Evolutionary conservation across 345 rosid genomes (phyloP), one percentile per base, ranked within the genome.

Genomic region (Syzygium oleosum): DNA sequence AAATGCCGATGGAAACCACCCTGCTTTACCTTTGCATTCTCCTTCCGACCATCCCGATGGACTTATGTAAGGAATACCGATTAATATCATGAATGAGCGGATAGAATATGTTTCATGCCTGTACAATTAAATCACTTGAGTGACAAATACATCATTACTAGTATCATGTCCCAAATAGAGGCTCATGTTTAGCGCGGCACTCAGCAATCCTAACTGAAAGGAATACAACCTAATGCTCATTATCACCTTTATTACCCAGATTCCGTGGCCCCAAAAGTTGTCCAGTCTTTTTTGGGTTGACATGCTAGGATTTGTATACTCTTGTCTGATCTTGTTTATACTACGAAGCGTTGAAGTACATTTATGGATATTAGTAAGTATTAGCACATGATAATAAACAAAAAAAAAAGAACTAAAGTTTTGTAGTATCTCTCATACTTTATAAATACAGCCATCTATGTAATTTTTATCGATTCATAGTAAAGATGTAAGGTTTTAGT

Each of bases 11-110:
- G 98, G 98, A 87, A 97, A 96, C 99, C 99, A 92, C 86, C 99
- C 99, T 23, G 99, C 94, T 92, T 90, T 94, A 77, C 97, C 97
- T 88, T 95, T 95, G 89, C 99, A 94, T 90, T 97, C 99, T 90
- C 99, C 99, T 92, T 97, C 99, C 3, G 97, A 94, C 98, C 99
- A 97, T 89, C 99, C 97, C 9, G 95, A 43, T 43, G 46, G 46
- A 87, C 89, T 93, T 90, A 95, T 96, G 97, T 95, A 92, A 89
- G 61, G 34, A 15, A 61, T 77, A n/a, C 73, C 13, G 73, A 61
- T 13, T n/a, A 61, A 13, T 61, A 73, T 73, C 43, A 22, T 5
- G 25, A 2, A 19, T 19, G 80, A 34, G 80, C 80, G 2, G 25
- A 38, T 34, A 34, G 46, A 17, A 34, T 9, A 19, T 19, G 80